A percentile compares a stretch with the other conserved stretches of the same genome.
Conservation (phyloP, 164 flowering plant species). For the Dillenia turbinata region DNA sequence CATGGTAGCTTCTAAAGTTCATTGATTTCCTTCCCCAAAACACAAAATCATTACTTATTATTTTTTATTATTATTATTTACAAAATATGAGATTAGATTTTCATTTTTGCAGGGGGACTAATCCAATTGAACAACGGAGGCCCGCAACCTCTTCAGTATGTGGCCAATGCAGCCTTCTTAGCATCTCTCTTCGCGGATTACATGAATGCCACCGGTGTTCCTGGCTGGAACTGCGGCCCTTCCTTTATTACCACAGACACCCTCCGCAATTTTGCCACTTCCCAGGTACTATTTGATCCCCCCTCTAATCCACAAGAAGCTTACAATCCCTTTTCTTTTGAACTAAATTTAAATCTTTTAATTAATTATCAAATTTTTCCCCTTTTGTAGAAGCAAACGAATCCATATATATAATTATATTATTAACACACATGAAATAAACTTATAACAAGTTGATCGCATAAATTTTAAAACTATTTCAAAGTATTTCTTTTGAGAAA, state of each 20-base stretch:
- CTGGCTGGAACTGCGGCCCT: slow-evolving; percentile 67
- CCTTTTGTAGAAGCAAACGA: too few species aligned
- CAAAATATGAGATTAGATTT: too few species aligned
- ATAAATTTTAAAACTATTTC: too few species aligned
- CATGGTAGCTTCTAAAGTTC: slow-evolving; percentile 28
- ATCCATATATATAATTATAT: too few species aligned
- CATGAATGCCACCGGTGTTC: slow-evolving; percentile 47
- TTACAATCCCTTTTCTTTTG: too few species aligned
- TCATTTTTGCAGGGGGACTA: slow-evolving; percentile 54
- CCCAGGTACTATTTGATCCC: slow-evolving; percentile 38
- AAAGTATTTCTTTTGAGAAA: too few species aligned
- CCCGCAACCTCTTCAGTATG: slow-evolving; percentile 62
- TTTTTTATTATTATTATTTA: not conserved
- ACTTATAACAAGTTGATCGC: too few species aligned
- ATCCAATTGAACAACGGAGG: slow-evolving; percentile 54
- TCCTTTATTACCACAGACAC: slow-evolving; percentile 15
- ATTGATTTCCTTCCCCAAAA: too few species aligned
- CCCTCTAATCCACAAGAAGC: not conserved
- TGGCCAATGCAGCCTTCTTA: slow-evolving; percentile 70
- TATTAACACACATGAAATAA: too few species aligned
- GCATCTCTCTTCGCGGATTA: slow-evolving; percentile 69
- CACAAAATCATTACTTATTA: too few species aligned
- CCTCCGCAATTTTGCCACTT: slow-evolving; percentile 48
- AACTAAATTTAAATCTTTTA: too few species aligned
- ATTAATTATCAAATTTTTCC: too few species aligned